Base-by-base conservation (phyloP, 768 basidiomycete species). In the Naganishia randhawae region DNA sequence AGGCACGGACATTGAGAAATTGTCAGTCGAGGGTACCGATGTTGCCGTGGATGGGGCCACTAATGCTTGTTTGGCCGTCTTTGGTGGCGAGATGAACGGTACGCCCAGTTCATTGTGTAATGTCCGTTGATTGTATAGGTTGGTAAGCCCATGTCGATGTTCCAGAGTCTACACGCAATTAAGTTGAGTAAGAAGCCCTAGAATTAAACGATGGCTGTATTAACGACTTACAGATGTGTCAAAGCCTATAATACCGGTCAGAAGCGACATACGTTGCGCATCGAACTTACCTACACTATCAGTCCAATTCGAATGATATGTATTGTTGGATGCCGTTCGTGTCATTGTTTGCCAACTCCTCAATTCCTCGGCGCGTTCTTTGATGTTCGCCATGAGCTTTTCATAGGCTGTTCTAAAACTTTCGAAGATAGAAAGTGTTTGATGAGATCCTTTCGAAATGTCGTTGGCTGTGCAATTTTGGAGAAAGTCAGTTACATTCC, bases 391-490 rank as follows among this genome's bases (percentile, higher is more conserved):
- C n/a, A 88, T 87, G 76, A 99, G 76, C 11, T 82, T 72, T 83
- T 83, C 82, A 74, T 80, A 83, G 4, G 83, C 95, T 1, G 94
- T 94, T 0, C 89, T 88, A 69, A 98, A 84, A 2, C 91, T 89
- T 57, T 86, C 85, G 27, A 87, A 87, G 42, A 98, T 92, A 75
- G 87, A 88, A 31, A 84, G 82, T 71, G 96, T 90, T 37, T 86
- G 87, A 80, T 86, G 94, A 0, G 93, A 92, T 1, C 92, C 91
- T 62, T 85, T 86, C 0, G 93, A 92, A 31, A 98, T 91, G 80
- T 98, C 94, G 76, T 98, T 97, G 25, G 87, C 93, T 97, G 75
- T 1, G 64, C 48, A 39, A 41, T 29, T 13, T 35, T 29, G 33
- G 32, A 45, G 29, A 32, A 31, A 42, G 55, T 25, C 31, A 39